Base-by-base conservation (phyloP, 805 yeast genomes). In the Saccharomycopsis sp. region DNA sequence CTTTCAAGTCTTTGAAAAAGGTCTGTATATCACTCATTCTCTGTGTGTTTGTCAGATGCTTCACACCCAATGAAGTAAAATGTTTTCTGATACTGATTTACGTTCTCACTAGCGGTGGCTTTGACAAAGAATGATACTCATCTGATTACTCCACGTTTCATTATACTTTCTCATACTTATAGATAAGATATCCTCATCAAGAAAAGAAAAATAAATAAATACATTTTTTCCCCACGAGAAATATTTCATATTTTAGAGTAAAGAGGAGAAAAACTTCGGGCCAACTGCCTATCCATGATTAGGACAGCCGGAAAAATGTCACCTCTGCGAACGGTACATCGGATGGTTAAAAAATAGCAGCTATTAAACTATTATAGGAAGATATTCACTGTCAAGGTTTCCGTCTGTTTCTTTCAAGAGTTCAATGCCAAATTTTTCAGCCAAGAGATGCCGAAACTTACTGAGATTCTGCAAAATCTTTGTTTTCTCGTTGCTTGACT, bases 1-100 rank as follows among this genome's bases (percentile, higher is more conserved):
- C 57, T 24, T 48, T 54, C 57, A 54, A 54, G 14, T 54, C 57
- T 14, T 23, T 20, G 9, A 53, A 15, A 12, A 44, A 7, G 5
- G 21, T 44, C 48, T 4, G 8, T 12, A 29, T 29, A 5, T n/a
- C n/a, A n/a, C 9, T 29, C 37, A 12, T 29, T 7, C 12, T 29
- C 37, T 29, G 5, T 29, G 5, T 12, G 5, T 7, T 12, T 29
- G 37, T 29, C 37, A 29, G 37, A 12, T 29, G 12, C 37, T 29
- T 7, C 37, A n/a, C n/a, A n/a, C n/a, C n/a, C n/a, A n/a, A n/a
- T n/a, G n/a, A n/a, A n/a, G n/a, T n/a, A n/a, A n/a, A n/a, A n/a
- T n/a, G n/a, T n/a, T n/a, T n/a, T n/a, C n/a, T n/a, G n/a, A n/a
- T n/a, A n/a, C n/a, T n/a, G n/a, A n/a, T n/a, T n/a, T n/a, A n/a